phyloP scores from a whole-genome alignment of 2,329 filamentous ascomycete genomes.

The Trichoderma arundinaceum region DNA sequence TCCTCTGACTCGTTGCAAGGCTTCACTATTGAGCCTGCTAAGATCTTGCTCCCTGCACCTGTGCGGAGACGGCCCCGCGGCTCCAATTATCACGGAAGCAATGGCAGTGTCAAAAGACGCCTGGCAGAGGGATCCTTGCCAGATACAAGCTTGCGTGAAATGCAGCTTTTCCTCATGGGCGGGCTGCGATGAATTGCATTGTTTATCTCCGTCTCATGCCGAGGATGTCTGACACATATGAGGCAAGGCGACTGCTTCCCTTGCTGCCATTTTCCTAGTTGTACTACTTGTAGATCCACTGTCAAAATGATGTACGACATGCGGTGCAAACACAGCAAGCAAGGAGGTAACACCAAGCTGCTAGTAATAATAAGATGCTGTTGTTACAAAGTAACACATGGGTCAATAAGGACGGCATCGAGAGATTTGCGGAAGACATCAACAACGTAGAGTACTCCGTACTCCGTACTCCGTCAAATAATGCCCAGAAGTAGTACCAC shows the following conservation, averaged over 20 bases:
- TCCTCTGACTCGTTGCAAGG: conserved; percentile 15
- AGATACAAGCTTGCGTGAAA: neutral
- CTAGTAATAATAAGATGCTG: neutral
- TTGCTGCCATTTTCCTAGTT: neutral
- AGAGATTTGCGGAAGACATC: neutral
- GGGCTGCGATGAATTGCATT: conserved; percentile 3
- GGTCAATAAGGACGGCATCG: neutral
- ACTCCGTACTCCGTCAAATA: no score
- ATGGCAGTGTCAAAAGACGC: conserved; percentile 8
- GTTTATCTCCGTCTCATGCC: conserved; percentile 6
- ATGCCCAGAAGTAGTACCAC: neutral
- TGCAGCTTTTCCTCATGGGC: no score
- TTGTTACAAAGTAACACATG: conserved; percentile 20
- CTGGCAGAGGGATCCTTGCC: neutral
- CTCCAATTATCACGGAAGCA: conserved; percentile 10
- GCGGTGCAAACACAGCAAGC: neutral
- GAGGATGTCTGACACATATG: conserved; percentile 16
- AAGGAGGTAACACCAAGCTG: conserved; percentile 10
- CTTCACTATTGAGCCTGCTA: conserved; percentile 6
- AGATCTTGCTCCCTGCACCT: conserved; percentile 23
- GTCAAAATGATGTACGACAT: neutral
- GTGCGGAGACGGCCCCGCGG: conserved; percentile 25
- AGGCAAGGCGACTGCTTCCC: conserved; percentile 6
- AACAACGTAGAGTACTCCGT: neutral
- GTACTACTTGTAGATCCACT: neutral